Evolutionary conservation across 2,329 filamentous ascomycete species (phyloP), one percentile per base, ranked within the genome.

Genomic region (Fusarium nodosum): DNA sequence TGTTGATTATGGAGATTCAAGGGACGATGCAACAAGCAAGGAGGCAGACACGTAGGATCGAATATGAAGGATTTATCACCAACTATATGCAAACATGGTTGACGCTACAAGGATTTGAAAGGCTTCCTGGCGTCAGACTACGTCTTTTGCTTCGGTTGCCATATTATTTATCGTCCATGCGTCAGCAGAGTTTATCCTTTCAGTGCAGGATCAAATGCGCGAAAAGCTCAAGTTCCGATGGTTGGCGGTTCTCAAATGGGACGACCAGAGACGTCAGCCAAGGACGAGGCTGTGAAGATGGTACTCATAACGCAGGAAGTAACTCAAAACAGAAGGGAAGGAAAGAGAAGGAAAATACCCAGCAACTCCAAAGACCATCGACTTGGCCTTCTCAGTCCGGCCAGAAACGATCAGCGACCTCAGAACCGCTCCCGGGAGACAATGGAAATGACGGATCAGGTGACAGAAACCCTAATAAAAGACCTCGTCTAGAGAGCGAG

Each of bases 181-280:
- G 12, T 20, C 36, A 15, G 36, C 10, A 20, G 7, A 20, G 2
- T 8, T n/a, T 7, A 20, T 20, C 3, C 7, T 1, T 7, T 7
- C n/a, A 4, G 6, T 20, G 1, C 7, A 8, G 7, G 12, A 12
- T 39, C 5, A 1, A 13, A 1, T 4, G n/a, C 9, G 4, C 9
- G 12, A 6, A 4, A 11, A 7, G 9, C 18, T n/a, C 34, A 11
- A 38, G 8, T 36, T 36, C 3, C 34, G 7, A 38, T 10, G 7
- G n/a, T 13, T 6, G 36, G 3, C 12, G n/a, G n/a, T 20, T 11
- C 36, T 13, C 1, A 3, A 7, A 20, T 13, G n/a, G n/a, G 12
- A 5, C 7, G 3, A 20, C 6, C 11, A 7, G 7, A 2, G 9
- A 39, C n/a, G 12, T 20, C 36, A 20, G 7, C 2, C 5, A 20